Percentiles rank a stretch among this genome's conserved stretches.
Evolutionary conservation across 805 yeast species (phyloP).

Genomic region (Ogataea saltuana): DNA sequence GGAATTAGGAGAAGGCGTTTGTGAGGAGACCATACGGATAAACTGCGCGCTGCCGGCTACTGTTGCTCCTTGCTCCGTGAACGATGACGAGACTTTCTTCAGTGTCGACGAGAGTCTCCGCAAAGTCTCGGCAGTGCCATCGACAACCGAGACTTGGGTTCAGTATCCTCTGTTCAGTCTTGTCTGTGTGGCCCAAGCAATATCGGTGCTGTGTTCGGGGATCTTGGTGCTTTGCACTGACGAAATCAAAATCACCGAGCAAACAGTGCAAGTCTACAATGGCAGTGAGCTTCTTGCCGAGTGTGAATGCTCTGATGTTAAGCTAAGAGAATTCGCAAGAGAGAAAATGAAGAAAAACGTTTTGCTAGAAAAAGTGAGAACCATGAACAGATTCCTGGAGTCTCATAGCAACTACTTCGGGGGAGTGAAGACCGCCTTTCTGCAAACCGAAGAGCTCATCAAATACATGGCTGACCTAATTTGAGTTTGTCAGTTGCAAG

Average conservation of each 20-base stretch:
- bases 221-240: slow-evolving; percentile 17
- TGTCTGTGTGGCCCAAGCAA: slow-evolving; percentile 31
- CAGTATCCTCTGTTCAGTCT: slow-evolving; percentile 39
- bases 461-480: slow-evolving; percentile 14
- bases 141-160: slow-evolving; percentile 42
- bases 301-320: slow-evolving; percentile 7
- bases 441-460: slow-evolving; percentile 25
- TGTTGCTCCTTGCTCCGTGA: slow-evolving; percentile 28
- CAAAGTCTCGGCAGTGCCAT: slow-evolving; percentile 22
- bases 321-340: slow-evolving; percentile 6
- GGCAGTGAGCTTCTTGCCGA: slow-evolving; percentile 12
- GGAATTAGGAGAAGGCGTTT: slow-evolving; percentile 42
- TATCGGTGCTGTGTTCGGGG: slow-evolving; percentile 37
- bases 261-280: slow-evolving; percentile 7
- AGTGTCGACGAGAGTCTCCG: slow-evolving; percentile 16
- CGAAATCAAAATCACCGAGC: slow-evolving; percentile 8
- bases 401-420: slow-evolving; percentile 24
- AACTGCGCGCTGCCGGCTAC: slow-evolving; percentile 20
- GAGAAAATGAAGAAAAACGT: slow-evolving; percentile 11
- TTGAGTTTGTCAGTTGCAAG: neutral
- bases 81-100: slow-evolving; percentile 18
- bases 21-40: slow-evolving; percentile 22
- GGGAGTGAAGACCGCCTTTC: slow-evolving; percentile 21
- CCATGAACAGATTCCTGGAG: slow-evolving; percentile 22
- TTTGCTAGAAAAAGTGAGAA: slow-evolving; percentile 22